Percentiles rank a stretch among this genome's conserved stretches.
These are phyloP conservation scores for Polyplosphaeria fusca DNA, from an alignment of 495 filamentous ascomycete genomes.

Conservation along the genomic window DNA sequence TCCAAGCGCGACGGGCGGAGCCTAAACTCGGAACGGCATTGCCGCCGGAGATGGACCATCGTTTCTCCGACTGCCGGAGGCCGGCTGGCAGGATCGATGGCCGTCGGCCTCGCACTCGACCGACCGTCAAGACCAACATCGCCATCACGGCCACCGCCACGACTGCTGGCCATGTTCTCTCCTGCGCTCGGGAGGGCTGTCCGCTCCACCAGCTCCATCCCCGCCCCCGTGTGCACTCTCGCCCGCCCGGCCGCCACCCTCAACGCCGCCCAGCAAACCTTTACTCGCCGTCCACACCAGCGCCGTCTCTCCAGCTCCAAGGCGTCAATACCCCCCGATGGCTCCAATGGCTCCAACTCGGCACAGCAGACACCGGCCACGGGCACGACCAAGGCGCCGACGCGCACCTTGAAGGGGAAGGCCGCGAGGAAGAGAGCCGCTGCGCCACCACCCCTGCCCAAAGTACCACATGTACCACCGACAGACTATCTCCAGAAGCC, in stretches of 20 bases:
- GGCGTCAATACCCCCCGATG: conserved; percentile 33
- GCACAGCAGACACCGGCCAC: conserved; percentile 21
- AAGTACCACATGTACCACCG: conserved; percentile 77
- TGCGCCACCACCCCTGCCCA: conserved; percentile 46
- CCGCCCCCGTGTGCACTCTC: conserved; percentile 18
- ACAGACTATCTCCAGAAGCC: conserved; percentile 73
- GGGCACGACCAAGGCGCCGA: conserved; percentile 18
- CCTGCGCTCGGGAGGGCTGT: conserved; percentile 31
- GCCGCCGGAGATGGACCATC: too few species aligned
- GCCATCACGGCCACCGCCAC: conserved; percentile 10
- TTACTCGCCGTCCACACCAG: conserved; percentile 28
- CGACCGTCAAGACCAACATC: too few species aligned
- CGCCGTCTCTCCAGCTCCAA: conserved; percentile 38
- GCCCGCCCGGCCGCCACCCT: conserved; percentile 16
- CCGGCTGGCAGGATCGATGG: not conserved
- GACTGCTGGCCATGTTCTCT: conserved; percentile 33
- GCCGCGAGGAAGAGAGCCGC: conserved; percentile 40
- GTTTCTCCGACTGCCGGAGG: too few species aligned
- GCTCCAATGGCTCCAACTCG: conserved; percentile 19
- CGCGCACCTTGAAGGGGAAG: conserved; percentile 32
- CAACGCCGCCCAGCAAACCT: conserved; percentile 17
- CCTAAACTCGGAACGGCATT: too few species aligned
- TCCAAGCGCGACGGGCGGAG: too few species aligned
- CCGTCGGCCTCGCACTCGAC: too few species aligned
- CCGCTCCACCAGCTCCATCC: conserved; percentile 26